Conservation (phyloP, 106 monocot species). For the Vanilla planifolia region DNA sequence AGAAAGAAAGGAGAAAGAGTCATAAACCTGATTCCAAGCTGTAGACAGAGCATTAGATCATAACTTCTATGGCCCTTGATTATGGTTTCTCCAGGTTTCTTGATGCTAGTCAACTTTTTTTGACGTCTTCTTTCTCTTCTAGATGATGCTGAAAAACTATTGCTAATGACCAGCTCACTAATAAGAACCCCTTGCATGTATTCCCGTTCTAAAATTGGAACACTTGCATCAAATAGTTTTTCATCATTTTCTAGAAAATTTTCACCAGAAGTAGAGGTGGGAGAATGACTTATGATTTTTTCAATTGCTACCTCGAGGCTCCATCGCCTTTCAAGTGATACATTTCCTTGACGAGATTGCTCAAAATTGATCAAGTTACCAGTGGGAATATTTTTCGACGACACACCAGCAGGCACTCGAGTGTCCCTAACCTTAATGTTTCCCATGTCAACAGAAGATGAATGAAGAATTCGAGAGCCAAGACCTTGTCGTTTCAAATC, state of each 20-base stretch:
- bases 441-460: conserved; percentile 78
- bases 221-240: conserved; percentile 27
- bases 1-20: not conserved
- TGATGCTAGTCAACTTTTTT: conserved; percentile 40
- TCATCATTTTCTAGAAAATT: conserved; percentile 37
- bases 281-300: conserved; percentile 61
- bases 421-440: conserved; percentile 46
- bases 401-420: conserved; percentile 21
- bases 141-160: conserved; percentile 37
- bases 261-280: conserved; percentile 15
- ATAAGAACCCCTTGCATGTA: conserved; percentile 75
- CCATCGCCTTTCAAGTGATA: conserved; percentile 90
- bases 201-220: conserved; percentile 62
- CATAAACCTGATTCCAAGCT: conserved; percentile 62
- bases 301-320: conserved; percentile 98
- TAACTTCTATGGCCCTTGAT: conserved; percentile 74
- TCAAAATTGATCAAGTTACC: conserved; percentile 44
- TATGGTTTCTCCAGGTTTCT: conserved; percentile 62
- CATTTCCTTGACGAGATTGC: conserved; percentile 39
- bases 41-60: conserved; percentile 73
- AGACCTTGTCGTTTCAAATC: conserved; percentile 68
- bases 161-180: conserved; percentile 47
- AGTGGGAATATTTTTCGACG: conserved; percentile 28
- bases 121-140: conserved; percentile 41
- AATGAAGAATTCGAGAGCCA: conserved; percentile 77